phyloP scores from a whole-genome alignment of 2,329 filamentous ascomycete species.

The Orbilia javanica region DNA sequence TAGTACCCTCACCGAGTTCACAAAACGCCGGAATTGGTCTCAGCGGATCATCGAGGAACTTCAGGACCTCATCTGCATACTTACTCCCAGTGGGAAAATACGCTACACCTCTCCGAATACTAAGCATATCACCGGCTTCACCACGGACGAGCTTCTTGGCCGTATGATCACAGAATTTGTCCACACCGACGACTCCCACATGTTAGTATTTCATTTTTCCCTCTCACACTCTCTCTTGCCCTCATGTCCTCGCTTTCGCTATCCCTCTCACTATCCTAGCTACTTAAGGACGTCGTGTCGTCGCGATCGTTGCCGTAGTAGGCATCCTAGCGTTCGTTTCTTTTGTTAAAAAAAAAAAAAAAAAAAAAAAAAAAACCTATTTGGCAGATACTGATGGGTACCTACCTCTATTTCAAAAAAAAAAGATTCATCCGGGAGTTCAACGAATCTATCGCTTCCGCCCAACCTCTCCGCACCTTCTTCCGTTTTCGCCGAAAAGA shows the following conservation, averaged over 20 bases:
- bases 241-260: background rate
- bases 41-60: constrained; percentile 90
- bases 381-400: constrained; percentile 61
- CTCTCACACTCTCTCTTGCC: background rate
- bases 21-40: constrained; percentile 81
- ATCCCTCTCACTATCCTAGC: background rate
- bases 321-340: no score
- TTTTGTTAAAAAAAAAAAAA: no score
- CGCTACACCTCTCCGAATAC: constrained; percentile 87
- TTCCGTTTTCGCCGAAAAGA: constrained; percentile 84
- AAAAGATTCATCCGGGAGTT: constrained; percentile 84
- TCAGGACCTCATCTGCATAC: constrained; percentile 86
- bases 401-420: no score
- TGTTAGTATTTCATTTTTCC: constrained; percentile 21
- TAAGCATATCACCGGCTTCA: constrained; percentile 80
- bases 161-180: constrained; percentile 84
- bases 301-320: no score
- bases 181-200: constrained; percentile 78
- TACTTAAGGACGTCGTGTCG: no score
- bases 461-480: constrained; percentile 84
- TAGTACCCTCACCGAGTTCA: constrained; percentile 75
- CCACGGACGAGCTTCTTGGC: constrained; percentile 77
- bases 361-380: no score
- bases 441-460: constrained; percentile 86
- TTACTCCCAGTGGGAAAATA: constrained; percentile 85